Conservation (phyloP, 495 filamentous ascomycete species). For the Filosporella fistucella region DNA sequence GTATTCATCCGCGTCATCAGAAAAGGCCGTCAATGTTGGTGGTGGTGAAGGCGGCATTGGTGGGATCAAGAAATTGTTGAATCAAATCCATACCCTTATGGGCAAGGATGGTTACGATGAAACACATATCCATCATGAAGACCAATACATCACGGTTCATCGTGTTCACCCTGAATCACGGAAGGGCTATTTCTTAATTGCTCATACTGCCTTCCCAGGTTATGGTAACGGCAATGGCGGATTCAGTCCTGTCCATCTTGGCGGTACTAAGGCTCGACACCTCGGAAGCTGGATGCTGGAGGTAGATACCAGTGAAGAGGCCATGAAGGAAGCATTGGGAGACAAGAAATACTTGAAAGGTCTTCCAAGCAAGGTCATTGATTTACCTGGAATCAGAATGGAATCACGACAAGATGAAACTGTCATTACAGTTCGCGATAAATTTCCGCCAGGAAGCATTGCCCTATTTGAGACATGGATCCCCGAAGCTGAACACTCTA, state of each 20-base stretch:
- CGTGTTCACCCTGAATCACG: slow-evolving; percentile 85
- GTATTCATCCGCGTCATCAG: slow-evolving; percentile 72
- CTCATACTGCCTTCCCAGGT: slow-evolving; percentile 90
- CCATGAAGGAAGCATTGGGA: slow-evolving; percentile 54
- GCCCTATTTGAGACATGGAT: slow-evolving; percentile 96
- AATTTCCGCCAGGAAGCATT: slow-evolving; percentile 88
- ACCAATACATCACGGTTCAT: slow-evolving; percentile 94
- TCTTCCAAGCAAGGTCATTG: slow-evolving; percentile 72
- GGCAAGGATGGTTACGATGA: slow-evolving; percentile 90
- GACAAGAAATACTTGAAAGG: slow-evolving; percentile 72
- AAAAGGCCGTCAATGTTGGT: slow-evolving; percentile 50
- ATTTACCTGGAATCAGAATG: slow-evolving; percentile 65
- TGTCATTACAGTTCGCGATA: slow-evolving; percentile 72
- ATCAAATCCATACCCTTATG: slow-evolving; percentile 90
- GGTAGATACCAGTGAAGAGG: slow-evolving; percentile 65
- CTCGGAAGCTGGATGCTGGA: slow-evolving; percentile 87
- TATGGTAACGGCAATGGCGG: slow-evolving; percentile 75
- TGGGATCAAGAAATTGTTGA: slow-evolving; percentile 83
- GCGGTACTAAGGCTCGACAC: slow-evolving; percentile 68
- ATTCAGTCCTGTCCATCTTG: slow-evolving; percentile 71
- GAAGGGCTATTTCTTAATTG: slow-evolving; percentile 90
- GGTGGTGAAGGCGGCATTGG: slow-evolving; percentile 77
- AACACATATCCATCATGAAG: slow-evolving; percentile 94
- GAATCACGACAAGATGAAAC: slow-evolving; percentile 66
- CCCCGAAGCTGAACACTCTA: slow-evolving; percentile 71